Base-by-base conservation (phyloP, 192 early-diverging fungal species). In the Umbelopsis sp. region DNA sequence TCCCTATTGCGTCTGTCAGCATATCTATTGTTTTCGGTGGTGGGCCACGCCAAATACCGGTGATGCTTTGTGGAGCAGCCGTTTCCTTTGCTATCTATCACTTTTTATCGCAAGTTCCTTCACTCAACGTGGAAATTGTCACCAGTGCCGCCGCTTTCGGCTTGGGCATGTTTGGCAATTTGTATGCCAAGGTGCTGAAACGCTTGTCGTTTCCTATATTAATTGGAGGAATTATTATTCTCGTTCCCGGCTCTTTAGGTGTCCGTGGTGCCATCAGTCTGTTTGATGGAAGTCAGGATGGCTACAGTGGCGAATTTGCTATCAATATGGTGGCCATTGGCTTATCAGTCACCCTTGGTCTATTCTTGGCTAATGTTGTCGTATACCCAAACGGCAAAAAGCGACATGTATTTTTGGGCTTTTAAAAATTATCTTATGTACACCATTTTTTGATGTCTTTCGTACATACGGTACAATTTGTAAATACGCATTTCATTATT, bases 211-310 rank as follows among this genome's bases (percentile, higher is more conserved):
- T 96, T 75, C 92, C 89, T 37, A 91, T 92, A 13, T 87, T 96
- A 45, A 77, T 96, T 33, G 88, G 89, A 53, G 94, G 94, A 25
- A 91, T 96, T 7, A 76, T 92, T 49, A 77, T 95, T 45, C 80
- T 95, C 71, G 93, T 94, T 0, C 95, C 94, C 7, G 94, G 94
- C 50, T 88, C 85, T 73, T 75, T 95, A n/a, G 71, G 78, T 67
- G 78, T 80, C 1, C 61, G 64, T 23, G 71, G 78, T 33, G 78
- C 71, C 20, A 66, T 78, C 47, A 51, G 49, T 21, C 35, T 78
- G 49, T 78, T 73, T 30, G 74, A 75, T 49, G 76, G 71, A 1
- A 65, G 66, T 11, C 25, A 58, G 20, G 33, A 27, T 27, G 49
- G 18, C 10, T 49, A 52, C 49, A 80, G 74, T 13, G 75, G 79